Evolutionary conservation across 495 filamentous ascomycete species (phyloP).

Genomic region (Neurospora sp.): DNA sequence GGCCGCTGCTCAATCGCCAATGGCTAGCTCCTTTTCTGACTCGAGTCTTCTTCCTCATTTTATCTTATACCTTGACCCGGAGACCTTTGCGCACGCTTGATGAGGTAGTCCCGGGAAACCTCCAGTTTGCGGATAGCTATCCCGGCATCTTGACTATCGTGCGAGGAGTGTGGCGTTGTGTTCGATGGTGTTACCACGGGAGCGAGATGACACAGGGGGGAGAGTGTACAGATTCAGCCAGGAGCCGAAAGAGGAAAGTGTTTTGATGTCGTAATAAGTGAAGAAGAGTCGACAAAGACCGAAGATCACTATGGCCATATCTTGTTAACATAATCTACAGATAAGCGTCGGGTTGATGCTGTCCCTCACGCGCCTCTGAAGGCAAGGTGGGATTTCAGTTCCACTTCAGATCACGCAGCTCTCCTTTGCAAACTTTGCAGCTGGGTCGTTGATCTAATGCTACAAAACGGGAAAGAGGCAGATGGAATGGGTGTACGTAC

Average conservation of each 20-base stretch:
- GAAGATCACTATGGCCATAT: background rate
- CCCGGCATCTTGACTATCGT: background rate
- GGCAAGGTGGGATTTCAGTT: background rate
- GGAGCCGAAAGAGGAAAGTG: background rate
- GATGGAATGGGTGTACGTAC: background rate
- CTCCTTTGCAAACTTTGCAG: background rate
- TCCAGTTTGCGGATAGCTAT: background rate
- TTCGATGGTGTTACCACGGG: slow-evolving; percentile 6
- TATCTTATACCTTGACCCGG: background rate
- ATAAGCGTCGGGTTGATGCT: background rate
- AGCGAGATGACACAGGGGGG: slow-evolving; percentile 4
- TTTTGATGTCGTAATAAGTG: background rate
- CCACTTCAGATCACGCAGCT: background rate
- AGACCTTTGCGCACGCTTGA: background rate
- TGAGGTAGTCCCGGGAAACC: background rate
- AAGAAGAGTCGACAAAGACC: background rate
- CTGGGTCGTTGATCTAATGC: background rate
- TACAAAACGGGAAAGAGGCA: background rate
- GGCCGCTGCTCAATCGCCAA: background rate
- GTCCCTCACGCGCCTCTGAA: background rate
- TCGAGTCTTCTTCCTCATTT: background rate
- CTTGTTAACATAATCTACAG: background rate
- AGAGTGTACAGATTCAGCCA: background rate
- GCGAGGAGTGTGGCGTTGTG: background rate
- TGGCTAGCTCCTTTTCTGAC: background rate